Percentiles rank a stretch among this genome's conserved stretches.
Evolutionary conservation across 495 filamentous ascomycete genomes (phyloP).

Genomic region (Aspergillus steynii): DNA sequence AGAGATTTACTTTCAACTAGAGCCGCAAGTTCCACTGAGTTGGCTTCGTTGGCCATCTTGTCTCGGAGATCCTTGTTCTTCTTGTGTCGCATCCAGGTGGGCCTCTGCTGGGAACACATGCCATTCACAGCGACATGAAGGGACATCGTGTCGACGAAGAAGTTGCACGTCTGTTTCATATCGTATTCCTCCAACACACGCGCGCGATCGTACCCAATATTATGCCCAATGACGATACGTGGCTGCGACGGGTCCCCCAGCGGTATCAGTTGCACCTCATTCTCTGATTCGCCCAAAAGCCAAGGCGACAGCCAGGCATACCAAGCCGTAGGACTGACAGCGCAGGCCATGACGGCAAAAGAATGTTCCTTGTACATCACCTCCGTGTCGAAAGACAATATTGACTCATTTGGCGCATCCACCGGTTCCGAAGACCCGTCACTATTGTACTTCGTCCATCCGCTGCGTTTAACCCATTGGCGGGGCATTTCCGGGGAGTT

Average conservation of each 20-base stretch:
- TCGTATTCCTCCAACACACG: constrained; percentile 88
- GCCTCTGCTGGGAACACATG: constrained; percentile 96
- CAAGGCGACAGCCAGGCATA: constrained; percentile 98
- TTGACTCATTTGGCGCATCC: constrained; percentile 72
- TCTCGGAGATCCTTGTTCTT: constrained; percentile 86
- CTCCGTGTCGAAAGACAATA: constrained; percentile 94
- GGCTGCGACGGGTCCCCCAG: constrained; percentile 70
- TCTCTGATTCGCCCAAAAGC: constrained; percentile 81
- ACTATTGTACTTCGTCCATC: constrained; percentile 88
- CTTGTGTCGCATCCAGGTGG: constrained; percentile 93
- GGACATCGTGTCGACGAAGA: constrained; percentile 97
- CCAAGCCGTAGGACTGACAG: constrained; percentile 83
- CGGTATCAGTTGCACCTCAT: constrained; percentile 77
- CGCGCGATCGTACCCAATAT: constrained; percentile 93
- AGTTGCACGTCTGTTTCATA: constrained; percentile 75
- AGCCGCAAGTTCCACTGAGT: constrained; percentile 67
- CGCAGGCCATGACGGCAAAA: constrained; percentile 96
- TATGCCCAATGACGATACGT: constrained; percentile 87
- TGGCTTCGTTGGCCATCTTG: constrained; percentile 69
- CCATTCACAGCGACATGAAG: constrained; percentile 97
- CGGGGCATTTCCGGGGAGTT: constrained; percentile 72
- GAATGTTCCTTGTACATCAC: constrained; percentile 92
- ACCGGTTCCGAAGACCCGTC: constrained; percentile 73
- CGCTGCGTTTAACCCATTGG: constrained; percentile 76
- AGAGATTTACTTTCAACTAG: constrained; percentile 67